Conservation (phyloP, 768 basidiomycete species). For the Lactarius akahatsu region DNA sequence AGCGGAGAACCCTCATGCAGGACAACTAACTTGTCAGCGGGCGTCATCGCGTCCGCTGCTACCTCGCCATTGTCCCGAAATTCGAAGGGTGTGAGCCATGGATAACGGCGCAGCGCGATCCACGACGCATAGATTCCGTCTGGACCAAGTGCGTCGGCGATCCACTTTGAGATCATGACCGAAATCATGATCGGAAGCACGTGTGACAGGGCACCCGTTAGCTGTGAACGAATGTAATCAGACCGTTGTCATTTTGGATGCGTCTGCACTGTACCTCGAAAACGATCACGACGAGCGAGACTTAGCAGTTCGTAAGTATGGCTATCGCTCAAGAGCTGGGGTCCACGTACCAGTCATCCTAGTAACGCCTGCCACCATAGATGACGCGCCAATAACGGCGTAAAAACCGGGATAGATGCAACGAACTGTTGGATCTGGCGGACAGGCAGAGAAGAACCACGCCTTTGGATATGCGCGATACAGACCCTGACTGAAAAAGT, state of each 20-base stretch:
- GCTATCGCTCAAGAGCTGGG: neutral
- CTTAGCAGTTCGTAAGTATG: constrained; percentile 35
- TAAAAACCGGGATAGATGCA: constrained; percentile 78
- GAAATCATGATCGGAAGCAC: constrained; percentile 82
- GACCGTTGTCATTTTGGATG: neutral
- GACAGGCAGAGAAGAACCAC: constrained; percentile 71
- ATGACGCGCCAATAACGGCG: constrained; percentile 72
- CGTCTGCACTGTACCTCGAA: constrained; percentile 53
- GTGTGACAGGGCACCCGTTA: constrained; percentile 78
- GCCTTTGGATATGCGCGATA: constrained; percentile 64
- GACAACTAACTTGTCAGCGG: constrained; percentile 48
- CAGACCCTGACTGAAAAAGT: constrained; percentile 56
- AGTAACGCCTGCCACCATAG: constrained; percentile 74
- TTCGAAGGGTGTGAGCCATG: constrained; percentile 65
- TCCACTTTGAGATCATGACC: constrained; percentile 76
- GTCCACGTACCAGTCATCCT: constrained; percentile 65
- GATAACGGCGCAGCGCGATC: constrained; percentile 70
- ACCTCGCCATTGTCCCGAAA: constrained; percentile 65
- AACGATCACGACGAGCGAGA: constrained; percentile 73
- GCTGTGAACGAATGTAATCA: constrained; percentile 37
- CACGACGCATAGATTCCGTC: constrained; percentile 71
- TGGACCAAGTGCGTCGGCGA: constrained; percentile 66
- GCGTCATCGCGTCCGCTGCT: constrained; percentile 60
- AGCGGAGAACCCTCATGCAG: constrained; percentile 42
- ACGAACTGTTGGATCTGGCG: constrained; percentile 63